phyloP scores from a whole-genome alignment of 2,329 filamentous ascomycete genomes.

The Colletotrichum spinosum region DNA sequence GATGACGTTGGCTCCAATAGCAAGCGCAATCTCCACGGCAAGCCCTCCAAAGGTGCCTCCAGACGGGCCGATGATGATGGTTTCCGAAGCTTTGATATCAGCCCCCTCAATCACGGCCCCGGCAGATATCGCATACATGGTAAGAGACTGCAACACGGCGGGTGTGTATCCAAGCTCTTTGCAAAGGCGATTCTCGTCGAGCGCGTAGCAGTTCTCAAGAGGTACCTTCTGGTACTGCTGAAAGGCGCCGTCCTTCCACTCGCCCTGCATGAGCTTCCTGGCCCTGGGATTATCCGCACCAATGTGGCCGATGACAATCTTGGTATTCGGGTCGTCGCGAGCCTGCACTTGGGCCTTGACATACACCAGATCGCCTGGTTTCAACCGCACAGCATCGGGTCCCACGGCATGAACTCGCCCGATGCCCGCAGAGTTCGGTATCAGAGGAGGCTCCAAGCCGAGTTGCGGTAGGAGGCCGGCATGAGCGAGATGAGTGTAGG shows the following conservation, averaged over 20 bases:
- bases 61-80: conserved; percentile 60
- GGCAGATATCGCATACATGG: conserved; percentile 52
- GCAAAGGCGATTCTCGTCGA: conserved; percentile 45
- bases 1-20: conserved; percentile 64
- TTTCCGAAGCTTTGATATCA: conserved; percentile 57
- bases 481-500: background rate
- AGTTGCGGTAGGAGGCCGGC: conserved; percentile 4
- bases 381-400: conserved; percentile 46
- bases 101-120: conserved; percentile 56
- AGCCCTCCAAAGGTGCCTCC: conserved; percentile 62
- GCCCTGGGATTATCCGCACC: conserved; percentile 40
- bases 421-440: conserved; percentile 48
- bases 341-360: conserved; percentile 45
- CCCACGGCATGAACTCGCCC: conserved; percentile 49
- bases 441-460: conserved; percentile 41
- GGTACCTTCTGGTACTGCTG: conserved; percentile 45
- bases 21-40: conserved; percentile 59
- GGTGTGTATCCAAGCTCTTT: conserved; percentile 52
- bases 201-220: conserved; percentile 46
- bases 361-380: conserved; percentile 49
- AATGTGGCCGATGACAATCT: conserved; percentile 45
- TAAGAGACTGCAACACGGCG: conserved; percentile 53
- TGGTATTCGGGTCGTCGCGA: conserved; percentile 44
- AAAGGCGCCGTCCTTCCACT: conserved; percentile 48
- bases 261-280: conserved; percentile 40